Conservation (phyloP, 352 stramenopile species). For the Globisporangium alternatum region DNA sequence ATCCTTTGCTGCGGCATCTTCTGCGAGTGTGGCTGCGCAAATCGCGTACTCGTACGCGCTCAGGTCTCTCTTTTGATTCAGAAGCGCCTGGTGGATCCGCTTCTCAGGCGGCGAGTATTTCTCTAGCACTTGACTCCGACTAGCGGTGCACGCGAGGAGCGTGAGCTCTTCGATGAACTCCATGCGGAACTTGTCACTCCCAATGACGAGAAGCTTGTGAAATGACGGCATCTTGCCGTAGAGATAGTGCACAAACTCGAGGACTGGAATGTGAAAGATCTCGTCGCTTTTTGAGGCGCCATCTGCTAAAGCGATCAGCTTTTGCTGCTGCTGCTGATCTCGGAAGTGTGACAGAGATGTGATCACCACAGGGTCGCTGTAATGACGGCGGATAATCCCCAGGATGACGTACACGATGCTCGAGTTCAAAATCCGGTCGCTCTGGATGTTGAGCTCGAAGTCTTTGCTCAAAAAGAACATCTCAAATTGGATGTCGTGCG, state of each 20-base stretch:
- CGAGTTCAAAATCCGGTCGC: constrained; percentile 48
- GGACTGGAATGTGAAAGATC: constrained; percentile 40
- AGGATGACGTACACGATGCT: constrained; percentile 56
- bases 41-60: constrained; percentile 37
- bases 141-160: constrained; percentile 42
- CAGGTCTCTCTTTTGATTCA: constrained; percentile 38
- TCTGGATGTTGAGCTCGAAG: constrained; percentile 63
- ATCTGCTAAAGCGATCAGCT: constrained; percentile 9
- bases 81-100: constrained; percentile 32
- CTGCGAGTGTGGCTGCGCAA: constrained; percentile 35
- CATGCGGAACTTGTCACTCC: constrained; percentile 43
- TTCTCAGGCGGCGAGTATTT: constrained; percentile 40
- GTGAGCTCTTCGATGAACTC: constrained; percentile 62
- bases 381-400: constrained; percentile 49
- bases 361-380: constrained; percentile 44
- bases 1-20: constrained; percentile 38
- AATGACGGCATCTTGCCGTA: constrained; percentile 49
- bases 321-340: not conserved
- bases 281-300: not conserved
- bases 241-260: constrained; percentile 57
- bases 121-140: constrained; percentile 34
- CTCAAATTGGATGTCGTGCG: constrained; percentile 58
- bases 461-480: constrained; percentile 66
- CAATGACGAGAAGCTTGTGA: constrained; percentile 24
- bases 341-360: constrained; percentile 8